Percentiles rank a stretch among this genome's conserved stretches.
These are phyloP conservation scores for Aspergillus udagawae DNA, from an alignment of 2,329 filamentous ascomycete species.

Conservation along the genomic window DNA sequence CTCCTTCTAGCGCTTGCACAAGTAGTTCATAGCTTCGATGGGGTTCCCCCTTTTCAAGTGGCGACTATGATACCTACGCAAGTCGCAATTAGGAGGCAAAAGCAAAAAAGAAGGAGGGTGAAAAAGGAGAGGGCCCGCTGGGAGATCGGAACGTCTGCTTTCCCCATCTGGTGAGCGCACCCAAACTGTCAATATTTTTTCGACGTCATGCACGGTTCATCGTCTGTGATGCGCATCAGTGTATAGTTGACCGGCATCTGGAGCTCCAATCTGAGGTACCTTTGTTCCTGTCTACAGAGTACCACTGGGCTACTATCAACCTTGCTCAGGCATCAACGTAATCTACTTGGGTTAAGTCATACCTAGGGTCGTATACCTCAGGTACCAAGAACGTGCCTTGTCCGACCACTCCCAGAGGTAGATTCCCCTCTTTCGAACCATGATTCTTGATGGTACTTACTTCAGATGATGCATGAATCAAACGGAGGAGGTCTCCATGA, in stretches of 20 bases:
- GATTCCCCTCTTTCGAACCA: background rate
- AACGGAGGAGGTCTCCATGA: background rate
- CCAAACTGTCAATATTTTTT: background rate
- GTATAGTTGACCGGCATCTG: background rate
- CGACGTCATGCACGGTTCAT: slow-evolving; percentile 22
- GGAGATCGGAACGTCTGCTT: slow-evolving; percentile 2
- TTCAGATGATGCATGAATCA: background rate
- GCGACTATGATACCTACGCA: background rate
- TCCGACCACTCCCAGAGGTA: background rate
- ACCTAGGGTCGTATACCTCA: background rate
- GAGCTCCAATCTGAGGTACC: background rate
- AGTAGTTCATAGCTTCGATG: slow-evolving; percentile 13
- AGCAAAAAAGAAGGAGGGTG: background rate
- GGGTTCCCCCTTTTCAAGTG: slow-evolving; percentile 2
- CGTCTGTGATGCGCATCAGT: background rate
- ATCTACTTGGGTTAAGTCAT: background rate
- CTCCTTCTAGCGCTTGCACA: slow-evolving; percentile 6
- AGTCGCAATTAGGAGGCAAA: background rate
- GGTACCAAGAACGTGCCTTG: background rate
- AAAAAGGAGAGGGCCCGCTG: slow-evolving; percentile 10
- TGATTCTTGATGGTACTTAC: background rate
- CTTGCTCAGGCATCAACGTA: background rate
- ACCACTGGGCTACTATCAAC: background rate
- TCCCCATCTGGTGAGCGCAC: slow-evolving; percentile 4
- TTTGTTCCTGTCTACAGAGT: no score